Evolutionary conservation across 2,329 filamentous ascomycete genomes (phyloP).

Genomic region (Nothophaeocryptopus gaeumannii): DNA sequence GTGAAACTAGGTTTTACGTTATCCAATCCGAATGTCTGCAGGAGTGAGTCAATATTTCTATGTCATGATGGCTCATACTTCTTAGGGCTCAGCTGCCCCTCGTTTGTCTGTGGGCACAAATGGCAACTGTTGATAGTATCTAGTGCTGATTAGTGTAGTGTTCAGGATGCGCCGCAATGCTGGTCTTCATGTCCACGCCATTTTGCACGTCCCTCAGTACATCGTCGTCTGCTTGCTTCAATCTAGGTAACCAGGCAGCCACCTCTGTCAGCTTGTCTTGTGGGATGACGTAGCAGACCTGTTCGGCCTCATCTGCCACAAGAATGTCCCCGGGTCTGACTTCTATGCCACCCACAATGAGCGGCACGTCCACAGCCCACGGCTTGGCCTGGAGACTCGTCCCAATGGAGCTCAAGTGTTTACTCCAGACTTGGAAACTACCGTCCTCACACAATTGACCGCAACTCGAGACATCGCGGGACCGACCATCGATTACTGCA

Average conservation of each 20-base stretch:
- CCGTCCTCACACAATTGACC: constrained; percentile 48
- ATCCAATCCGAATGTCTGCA: too few relatives aligned
- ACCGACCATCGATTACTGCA: constrained; percentile 65
- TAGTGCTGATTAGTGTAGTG: constrained; percentile 13
- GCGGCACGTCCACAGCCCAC: constrained; percentile 49
- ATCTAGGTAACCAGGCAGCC: constrained; percentile 56
- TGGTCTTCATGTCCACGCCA: constrained; percentile 63
- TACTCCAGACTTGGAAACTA: constrained; percentile 52
- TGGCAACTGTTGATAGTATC: too few relatives aligned
- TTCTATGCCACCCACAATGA: constrained; percentile 39
- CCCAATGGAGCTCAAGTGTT: constrained; percentile 50
- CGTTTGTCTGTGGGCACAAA: too few relatives aligned
- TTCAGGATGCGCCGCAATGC: constrained; percentile 57
- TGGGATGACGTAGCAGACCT: constrained; percentile 66
- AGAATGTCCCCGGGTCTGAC: constrained; percentile 61
- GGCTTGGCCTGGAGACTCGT: constrained; percentile 56
- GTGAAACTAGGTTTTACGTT: too few relatives aligned
- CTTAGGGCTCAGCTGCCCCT: too few relatives aligned
- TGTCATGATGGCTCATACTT: too few relatives aligned
- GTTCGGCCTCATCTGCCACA: constrained; percentile 65
- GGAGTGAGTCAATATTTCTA: too few relatives aligned
- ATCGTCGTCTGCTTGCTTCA: constrained; percentile 44
- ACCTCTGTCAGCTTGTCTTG: constrained; percentile 58
- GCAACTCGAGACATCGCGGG: constrained; percentile 56
- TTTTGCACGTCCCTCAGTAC: constrained; percentile 58